phyloP scores from a whole-genome alignment of 352 stramenopile species.

The Phytophthora sojae region DNA sequence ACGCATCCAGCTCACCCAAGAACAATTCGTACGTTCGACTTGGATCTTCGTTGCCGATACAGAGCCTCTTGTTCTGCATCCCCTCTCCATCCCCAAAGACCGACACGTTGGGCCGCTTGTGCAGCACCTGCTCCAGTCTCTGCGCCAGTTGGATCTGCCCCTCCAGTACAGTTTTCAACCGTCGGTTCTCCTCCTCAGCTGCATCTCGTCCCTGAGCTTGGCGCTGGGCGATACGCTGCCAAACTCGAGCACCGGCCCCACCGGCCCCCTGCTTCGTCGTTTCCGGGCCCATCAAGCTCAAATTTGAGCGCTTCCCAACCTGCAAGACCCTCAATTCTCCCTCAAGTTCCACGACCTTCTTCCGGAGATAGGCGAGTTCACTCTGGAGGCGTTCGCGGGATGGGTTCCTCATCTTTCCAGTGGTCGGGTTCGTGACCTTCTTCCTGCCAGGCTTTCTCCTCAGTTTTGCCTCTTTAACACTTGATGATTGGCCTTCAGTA shows the following conservation, averaged over 20 bases:
- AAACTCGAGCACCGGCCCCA: slow-evolving; percentile 40
- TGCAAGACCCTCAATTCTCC: slow-evolving; percentile 41
- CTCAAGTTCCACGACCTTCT: slow-evolving; percentile 56
- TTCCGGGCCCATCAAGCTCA: background rate
- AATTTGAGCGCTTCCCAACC: slow-evolving; percentile 9
- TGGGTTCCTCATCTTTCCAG: slow-evolving; percentile 50
- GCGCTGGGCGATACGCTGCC: slow-evolving; percentile 58
- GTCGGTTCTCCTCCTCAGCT: slow-evolving; percentile 54
- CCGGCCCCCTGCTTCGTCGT: slow-evolving; percentile 12
- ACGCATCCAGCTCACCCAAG: slow-evolving; percentile 47
- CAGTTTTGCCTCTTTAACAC: slow-evolving; percentile 1
- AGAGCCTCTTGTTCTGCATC: slow-evolving; percentile 26
- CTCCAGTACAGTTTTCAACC: slow-evolving; percentile 49
- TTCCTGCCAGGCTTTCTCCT: slow-evolving; percentile 24
- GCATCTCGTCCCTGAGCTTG: slow-evolving; percentile 43
- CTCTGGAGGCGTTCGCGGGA: slow-evolving; percentile 58
- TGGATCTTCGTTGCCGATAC: slow-evolving; percentile 27
- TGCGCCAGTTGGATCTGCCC: slow-evolving; percentile 59
- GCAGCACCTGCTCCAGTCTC: slow-evolving; percentile 57
- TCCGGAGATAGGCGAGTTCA: slow-evolving; percentile 52
- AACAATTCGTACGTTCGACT: slow-evolving; percentile 45
- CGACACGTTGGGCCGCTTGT: slow-evolving; percentile 53
- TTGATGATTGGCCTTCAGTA: background rate
- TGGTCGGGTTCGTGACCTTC: slow-evolving; percentile 18
- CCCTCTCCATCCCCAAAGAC: slow-evolving; percentile 33